phyloP scores from a whole-genome alignment of 495 filamentous ascomycete genomes.

The Ramalina intermedia region DNA sequence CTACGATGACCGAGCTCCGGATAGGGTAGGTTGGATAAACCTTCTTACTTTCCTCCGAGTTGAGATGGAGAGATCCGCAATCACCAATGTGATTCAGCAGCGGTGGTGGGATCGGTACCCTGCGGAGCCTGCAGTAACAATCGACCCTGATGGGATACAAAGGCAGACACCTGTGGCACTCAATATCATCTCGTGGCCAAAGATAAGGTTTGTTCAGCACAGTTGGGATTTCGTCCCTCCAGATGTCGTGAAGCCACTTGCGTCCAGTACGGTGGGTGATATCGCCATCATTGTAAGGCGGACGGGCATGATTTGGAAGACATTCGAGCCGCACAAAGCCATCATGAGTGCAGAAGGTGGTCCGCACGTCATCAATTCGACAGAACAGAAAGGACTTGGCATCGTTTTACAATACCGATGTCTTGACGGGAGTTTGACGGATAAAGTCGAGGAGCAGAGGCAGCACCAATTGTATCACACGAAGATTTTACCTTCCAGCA shows the following conservation, averaged over 20 bases:
- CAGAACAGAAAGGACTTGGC: not conserved
- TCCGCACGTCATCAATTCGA: conserved; percentile 19
- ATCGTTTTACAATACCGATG: not conserved
- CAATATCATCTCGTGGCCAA: conserved; percentile 6
- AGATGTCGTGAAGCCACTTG: conserved; percentile 20
- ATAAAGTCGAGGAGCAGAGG: not conserved
- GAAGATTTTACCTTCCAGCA: too few species aligned
- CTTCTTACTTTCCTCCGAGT: not conserved
- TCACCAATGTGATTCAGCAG: not conserved
- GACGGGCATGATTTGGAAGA: conserved; percentile 23
- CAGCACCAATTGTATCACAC: not conserved
- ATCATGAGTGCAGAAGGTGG: conserved; percentile 20
- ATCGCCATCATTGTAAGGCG: conserved; percentile 20
- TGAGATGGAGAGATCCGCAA: not conserved
- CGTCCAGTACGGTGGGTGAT: conserved; percentile 16
- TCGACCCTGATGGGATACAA: not conserved
- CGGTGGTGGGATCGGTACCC: not conserved
- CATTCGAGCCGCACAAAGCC: conserved; percentile 20
- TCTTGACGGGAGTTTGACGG: not conserved
- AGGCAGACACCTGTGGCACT: not conserved
- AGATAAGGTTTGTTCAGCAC: conserved; percentile 10
- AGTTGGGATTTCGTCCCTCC: conserved; percentile 24
- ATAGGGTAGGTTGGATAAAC: not conserved
- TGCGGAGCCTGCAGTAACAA: not conserved
- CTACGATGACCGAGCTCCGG: too few species aligned